Conservation (phyloP, 2,329 filamentous ascomycete genomes). For the Nannizzia gypsea region DNA sequence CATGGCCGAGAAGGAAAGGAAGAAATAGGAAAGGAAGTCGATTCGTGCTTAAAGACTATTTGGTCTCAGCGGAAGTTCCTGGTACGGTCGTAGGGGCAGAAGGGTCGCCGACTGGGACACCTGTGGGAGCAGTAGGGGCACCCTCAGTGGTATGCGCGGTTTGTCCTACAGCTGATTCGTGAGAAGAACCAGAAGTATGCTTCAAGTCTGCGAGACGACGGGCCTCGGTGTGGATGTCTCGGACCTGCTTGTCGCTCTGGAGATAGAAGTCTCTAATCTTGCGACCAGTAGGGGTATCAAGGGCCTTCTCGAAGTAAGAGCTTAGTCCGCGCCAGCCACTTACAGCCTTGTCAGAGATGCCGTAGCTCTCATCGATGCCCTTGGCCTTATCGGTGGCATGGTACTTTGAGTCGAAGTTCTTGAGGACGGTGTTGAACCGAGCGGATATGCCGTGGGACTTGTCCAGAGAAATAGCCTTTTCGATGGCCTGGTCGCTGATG, state of each 20-base stretch:
- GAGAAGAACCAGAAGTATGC: constrained; percentile 38
- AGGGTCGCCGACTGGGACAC: constrained; percentile 2
- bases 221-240: constrained; percentile 89
- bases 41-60: background rate
- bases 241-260: constrained; percentile 72
- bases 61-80: background rate
- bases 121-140: constrained; percentile 14
- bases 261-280: constrained; percentile 82
- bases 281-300: constrained; percentile 75
- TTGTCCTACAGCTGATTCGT: constrained; percentile 26
- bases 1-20: background rate
- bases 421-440: constrained; percentile 66
- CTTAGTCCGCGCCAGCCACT: constrained; percentile 55
- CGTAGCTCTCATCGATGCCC: constrained; percentile 73
- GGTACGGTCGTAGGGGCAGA: background rate
- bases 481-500: constrained; percentile 63
- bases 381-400: constrained; percentile 79
- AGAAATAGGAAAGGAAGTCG: background rate
- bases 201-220: constrained; percentile 79
- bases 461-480: constrained; percentile 78
- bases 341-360: constrained; percentile 61
- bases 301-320: constrained; percentile 92
- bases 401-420: constrained; percentile 70
- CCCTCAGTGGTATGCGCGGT: constrained; percentile 25
- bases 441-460: constrained; percentile 73